Conservation (phyloP, 164 flowering plant genomes). For the Malania oleifera region DNA sequence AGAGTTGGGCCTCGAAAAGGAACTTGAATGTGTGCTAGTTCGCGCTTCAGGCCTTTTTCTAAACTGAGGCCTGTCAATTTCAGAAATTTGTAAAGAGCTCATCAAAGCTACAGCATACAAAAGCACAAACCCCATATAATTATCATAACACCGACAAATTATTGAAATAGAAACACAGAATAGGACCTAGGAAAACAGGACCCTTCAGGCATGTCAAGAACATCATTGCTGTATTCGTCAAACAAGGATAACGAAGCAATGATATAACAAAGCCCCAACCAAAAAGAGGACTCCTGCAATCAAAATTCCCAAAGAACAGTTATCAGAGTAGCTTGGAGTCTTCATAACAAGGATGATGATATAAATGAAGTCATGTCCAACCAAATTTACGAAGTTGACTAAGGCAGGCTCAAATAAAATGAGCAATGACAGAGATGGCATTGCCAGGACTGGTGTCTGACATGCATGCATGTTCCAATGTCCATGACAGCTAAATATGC, state of each 20-base stretch:
- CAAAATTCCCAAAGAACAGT: not conserved
- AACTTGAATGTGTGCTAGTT: slow-evolving; percentile 28
- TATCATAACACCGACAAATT: not conserved
- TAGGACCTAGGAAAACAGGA: slow-evolving; percentile 80
- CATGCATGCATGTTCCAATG: not conserved
- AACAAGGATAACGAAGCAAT: slow-evolving; percentile 62
- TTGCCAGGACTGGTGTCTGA: not conserved
- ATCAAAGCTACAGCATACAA: slow-evolving; percentile 1
- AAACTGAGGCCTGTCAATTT: slow-evolving; percentile 51
- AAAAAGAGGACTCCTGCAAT: slow-evolving; percentile 70
- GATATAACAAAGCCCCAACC: slow-evolving; percentile 63
- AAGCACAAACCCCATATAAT: too few relatives aligned
- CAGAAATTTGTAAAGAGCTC: slow-evolving; percentile 5
- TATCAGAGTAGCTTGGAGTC: not conserved
- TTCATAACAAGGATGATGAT: too few relatives aligned
- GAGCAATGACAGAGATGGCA: not conserved
- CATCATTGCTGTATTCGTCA: slow-evolving; percentile 89
- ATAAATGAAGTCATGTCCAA: too few relatives aligned
- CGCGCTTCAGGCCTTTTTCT: slow-evolving; percentile 30
- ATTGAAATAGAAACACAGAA: slow-evolving; percentile 1
- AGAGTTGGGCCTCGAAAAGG: slow-evolving; percentile 54
- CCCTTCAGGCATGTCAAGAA: slow-evolving; percentile 81
- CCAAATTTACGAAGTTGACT: too few relatives aligned
- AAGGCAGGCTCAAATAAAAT: not conserved
- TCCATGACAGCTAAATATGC: not conserved